These are phyloP conservation scores for Claviceps sp. DNA, from an alignment of 2,329 filamentous ascomycete genomes.

Conservation along the genomic window DNA sequence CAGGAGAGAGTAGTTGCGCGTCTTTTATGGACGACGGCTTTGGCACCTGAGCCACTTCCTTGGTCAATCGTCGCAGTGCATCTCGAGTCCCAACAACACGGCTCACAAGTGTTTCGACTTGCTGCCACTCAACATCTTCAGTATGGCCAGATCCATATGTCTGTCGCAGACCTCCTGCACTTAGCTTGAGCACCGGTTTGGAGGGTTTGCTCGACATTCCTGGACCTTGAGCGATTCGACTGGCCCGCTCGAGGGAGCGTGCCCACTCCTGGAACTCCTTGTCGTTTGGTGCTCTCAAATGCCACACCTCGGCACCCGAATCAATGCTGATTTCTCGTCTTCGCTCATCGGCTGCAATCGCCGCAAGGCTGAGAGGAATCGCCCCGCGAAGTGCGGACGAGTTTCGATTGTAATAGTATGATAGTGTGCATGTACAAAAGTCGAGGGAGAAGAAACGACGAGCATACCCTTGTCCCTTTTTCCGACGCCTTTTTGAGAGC, in stretches of 20 bases:
- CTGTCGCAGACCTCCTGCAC: slow-evolving; percentile 13
- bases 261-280: slow-evolving; percentile 86
- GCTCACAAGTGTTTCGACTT: slow-evolving; percentile 74
- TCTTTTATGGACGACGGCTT: slow-evolving; percentile 11
- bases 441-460: slow-evolving; percentile 92
- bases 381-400: slow-evolving; percentile 85
- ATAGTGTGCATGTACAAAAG: slow-evolving; percentile 84
- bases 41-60: slow-evolving; percentile 55
- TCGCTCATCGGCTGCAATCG: slow-evolving; percentile 78
- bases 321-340: slow-evolving; percentile 90
- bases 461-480: slow-evolving; percentile 87
- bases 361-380: slow-evolving; percentile 82
- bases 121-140: slow-evolving; percentile 76
- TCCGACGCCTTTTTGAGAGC: slow-evolving; percentile 78
- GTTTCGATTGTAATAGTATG: slow-evolving; percentile 91
- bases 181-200: slow-evolving; percentile 15
- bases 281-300: slow-evolving; percentile 68
- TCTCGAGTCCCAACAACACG: slow-evolving; percentile 79
- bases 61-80: slow-evolving; percentile 72
- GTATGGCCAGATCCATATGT: slow-evolving; percentile 25
- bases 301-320: slow-evolving; percentile 94
- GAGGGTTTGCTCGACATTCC: slow-evolving; percentile 22
- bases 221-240: slow-evolving; percentile 46
- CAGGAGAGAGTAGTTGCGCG: slow-evolving; percentile 27
- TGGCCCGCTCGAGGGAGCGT: slow-evolving; percentile 69